Evolutionary conservation across 345 rosid genomes (phyloP).

Genomic region (Kandelia obovata): DNA sequence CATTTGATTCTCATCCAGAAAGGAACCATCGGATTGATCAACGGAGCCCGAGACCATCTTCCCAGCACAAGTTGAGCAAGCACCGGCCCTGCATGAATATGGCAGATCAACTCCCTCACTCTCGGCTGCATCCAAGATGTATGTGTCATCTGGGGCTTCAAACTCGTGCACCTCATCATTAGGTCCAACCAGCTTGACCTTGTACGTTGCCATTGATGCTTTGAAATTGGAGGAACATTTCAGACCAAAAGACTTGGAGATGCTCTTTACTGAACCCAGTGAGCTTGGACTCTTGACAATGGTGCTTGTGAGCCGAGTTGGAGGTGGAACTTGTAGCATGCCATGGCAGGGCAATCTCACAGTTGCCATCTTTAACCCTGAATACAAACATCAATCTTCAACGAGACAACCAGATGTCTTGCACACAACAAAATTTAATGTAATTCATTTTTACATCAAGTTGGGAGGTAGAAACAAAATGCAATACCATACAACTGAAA

Average conservation of each 20-base stretch:
- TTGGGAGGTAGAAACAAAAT: background rate
- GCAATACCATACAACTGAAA: no score
- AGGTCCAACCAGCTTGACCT: slow-evolving; percentile 70
- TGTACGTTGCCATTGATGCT: slow-evolving; percentile 61
- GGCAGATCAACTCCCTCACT: slow-evolving; percentile 75
- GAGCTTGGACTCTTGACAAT: slow-evolving; percentile 27
- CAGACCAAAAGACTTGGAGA: slow-evolving; percentile 56
- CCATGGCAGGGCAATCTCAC: slow-evolving; percentile 38
- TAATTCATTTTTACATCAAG: background rate
- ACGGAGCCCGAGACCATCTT: slow-evolving; percentile 58
- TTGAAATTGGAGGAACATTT: slow-evolving; percentile 42
- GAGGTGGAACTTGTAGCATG: slow-evolving; percentile 43
- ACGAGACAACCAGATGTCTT: background rate
- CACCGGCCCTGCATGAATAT: slow-evolving; percentile 89
- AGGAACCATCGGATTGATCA: slow-evolving; percentile 82
- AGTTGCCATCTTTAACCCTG: slow-evolving; percentile 47
- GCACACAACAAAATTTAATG: background rate
- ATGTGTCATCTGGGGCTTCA: slow-evolving; percentile 52
- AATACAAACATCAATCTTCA: slow-evolving; percentile 9
- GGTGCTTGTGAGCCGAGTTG: slow-evolving; percentile 29
- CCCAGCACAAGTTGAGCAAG: slow-evolving; percentile 85
- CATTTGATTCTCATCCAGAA: slow-evolving; percentile 62
- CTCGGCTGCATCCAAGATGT: slow-evolving; percentile 84
- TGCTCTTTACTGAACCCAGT: slow-evolving; percentile 43
- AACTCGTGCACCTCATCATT: slow-evolving; percentile 58